These are phyloP conservation scores for Leishmania gerbilli DNA, from an alignment of 208 protist species.

Conservation along the genomic window DNA sequence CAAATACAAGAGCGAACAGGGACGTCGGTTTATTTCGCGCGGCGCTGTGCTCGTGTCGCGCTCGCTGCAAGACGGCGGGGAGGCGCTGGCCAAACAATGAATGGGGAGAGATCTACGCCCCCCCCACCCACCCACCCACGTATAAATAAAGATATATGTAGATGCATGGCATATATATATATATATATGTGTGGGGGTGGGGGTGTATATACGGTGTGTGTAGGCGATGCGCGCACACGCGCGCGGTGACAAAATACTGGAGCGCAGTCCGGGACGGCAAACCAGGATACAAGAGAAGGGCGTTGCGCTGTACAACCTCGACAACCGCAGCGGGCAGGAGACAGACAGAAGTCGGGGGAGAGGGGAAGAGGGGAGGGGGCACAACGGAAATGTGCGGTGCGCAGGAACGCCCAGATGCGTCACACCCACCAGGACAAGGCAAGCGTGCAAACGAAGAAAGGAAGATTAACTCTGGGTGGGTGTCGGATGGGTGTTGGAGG, in stretches of 20 bases:
- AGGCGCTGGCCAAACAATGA: not conserved
- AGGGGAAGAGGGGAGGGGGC: no score
- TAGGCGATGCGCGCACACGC: not conserved
- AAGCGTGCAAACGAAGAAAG: not conserved
- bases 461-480: not conserved
- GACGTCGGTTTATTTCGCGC: not conserved
- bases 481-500: no score
- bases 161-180: not conserved
- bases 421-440: not conserved
- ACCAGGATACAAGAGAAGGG: no score
- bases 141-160: no score
- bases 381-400: not conserved
- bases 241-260: not conserved
- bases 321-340: no score
- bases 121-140: not conserved
- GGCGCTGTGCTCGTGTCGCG: not conserved
- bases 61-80: not conserved
- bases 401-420: not conserved
- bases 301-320: no score
- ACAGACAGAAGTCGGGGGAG: not conserved
- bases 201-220: no score
- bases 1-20: not conserved
- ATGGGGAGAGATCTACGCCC: not conserved
- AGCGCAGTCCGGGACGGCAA: no score
- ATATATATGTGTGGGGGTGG: not conserved